Evolutionary conservation across 768 basidiomycete species (phyloP).

Genomic region (Bullera alba): DNA sequence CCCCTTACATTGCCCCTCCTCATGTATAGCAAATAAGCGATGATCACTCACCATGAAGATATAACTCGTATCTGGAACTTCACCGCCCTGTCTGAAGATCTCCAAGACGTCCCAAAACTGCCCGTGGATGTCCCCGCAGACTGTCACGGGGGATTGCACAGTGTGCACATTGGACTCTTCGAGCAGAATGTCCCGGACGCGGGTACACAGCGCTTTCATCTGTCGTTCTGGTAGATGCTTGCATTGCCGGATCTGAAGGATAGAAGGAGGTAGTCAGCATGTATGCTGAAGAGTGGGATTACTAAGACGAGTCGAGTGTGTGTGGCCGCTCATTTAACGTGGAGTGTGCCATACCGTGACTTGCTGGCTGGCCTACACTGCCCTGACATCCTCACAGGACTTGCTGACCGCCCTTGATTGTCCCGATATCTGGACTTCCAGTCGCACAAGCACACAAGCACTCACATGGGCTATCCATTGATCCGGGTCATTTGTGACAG

Average conservation of each 20-base stretch:
- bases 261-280: background rate
- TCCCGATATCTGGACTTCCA: background rate
- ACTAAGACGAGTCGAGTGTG: too few species aligned
- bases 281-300: background rate
- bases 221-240: constrained; percentile 47
- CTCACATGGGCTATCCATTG: constrained; percentile 45
- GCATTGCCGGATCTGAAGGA: constrained; percentile 45
- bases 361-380: background rate
- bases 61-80: constrained; percentile 98
- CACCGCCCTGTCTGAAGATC: constrained; percentile 97
- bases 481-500: constrained; percentile 39
- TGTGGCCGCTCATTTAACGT: background rate
- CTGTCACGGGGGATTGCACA: constrained; percentile 49
- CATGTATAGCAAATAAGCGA: too few species aligned
- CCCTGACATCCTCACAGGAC: too few species aligned
- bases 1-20: too few species aligned
- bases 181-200: constrained; percentile 46
- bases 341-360: background rate
- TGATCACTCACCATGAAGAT: constrained; percentile 75
- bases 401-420: too few species aligned
- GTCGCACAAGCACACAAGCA: background rate
- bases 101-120: constrained; percentile 96
- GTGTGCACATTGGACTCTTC: constrained; percentile 51
- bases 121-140: constrained; percentile 89
- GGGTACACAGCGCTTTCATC: constrained; percentile 46